phyloP scores from a whole-genome alignment of 2,329 filamentous ascomycete genomes.

The Orbilia javanica region DNA sequence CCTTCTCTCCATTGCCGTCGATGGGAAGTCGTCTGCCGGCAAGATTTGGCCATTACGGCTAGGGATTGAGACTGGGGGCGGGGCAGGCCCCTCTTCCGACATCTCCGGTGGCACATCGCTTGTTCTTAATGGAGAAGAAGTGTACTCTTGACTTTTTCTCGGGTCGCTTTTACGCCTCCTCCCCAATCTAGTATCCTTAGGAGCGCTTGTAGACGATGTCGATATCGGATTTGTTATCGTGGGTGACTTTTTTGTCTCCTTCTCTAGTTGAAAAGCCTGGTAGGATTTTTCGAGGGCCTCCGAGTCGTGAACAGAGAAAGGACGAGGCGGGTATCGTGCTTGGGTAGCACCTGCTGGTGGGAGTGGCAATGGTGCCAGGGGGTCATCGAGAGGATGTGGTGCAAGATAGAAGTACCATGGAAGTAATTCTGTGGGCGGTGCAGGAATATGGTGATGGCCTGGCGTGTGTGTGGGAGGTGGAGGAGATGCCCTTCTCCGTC shows the following conservation, averaged over 20 bases:
- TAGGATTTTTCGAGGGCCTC: slow-evolving; percentile 83
- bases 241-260: slow-evolving; percentile 36
- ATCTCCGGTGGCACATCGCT: slow-evolving; percentile 56
- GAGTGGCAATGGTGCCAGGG: slow-evolving; percentile 76
- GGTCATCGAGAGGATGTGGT: slow-evolving; percentile 85
- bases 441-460: slow-evolving; percentile 53
- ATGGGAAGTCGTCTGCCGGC: slow-evolving; percentile 13
- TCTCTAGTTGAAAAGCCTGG: slow-evolving; percentile 70
- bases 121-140: slow-evolving; percentile 52
- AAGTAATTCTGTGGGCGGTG: slow-evolving; percentile 70
- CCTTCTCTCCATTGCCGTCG: slow-evolving; percentile 25
- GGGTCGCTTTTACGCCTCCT: slow-evolving; percentile 51
- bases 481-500: slow-evolving; percentile 44
- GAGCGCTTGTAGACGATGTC: slow-evolving; percentile 21
- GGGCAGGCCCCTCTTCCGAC: slow-evolving; percentile 49
- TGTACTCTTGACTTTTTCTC: slow-evolving; percentile 52
- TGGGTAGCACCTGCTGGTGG: slow-evolving; percentile 70
- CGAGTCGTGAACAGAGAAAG: slow-evolving; percentile 84
- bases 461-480: slow-evolving; percentile 57
- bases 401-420: slow-evolving; percentile 90
- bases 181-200: slow-evolving; percentile 29
- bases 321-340: slow-evolving; percentile 75
- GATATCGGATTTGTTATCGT: slow-evolving; percentile 33
- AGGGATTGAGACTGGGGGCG: slow-evolving; percentile 37
- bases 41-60: slow-evolving; percentile 11